phyloP scores from a whole-genome alignment of 805 yeast genomes.

The Wickerhamomyces pijperi region DNA sequence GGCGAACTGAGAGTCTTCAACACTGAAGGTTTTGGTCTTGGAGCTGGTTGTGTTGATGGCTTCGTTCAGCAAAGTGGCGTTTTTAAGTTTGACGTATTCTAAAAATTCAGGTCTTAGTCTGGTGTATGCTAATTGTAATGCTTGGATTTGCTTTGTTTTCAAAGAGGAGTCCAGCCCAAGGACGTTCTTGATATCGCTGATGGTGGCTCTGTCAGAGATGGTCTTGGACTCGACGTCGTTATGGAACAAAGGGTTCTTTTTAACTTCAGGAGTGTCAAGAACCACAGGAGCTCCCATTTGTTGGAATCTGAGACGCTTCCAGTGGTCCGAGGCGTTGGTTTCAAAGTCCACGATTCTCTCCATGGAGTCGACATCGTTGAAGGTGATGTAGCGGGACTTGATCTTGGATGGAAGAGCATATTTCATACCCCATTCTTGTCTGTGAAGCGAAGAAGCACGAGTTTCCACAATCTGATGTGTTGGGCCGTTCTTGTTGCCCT shows the following conservation, averaged over 20 bases:
- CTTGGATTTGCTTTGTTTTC: slow-evolving; percentile 3
- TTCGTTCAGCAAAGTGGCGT: neutral
- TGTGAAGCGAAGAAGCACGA: slow-evolving; percentile 46
- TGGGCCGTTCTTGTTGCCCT: slow-evolving; percentile 27
- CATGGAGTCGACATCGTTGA: slow-evolving; percentile 55
- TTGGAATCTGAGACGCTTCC: slow-evolving; percentile 55
- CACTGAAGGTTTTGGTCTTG: slow-evolving; percentile 17
- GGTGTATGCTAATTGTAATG: slow-evolving; percentile 19
- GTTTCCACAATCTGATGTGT: slow-evolving; percentile 68
- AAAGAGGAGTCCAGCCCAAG: slow-evolving; percentile 1
- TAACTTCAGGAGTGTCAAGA: slow-evolving; percentile 10
- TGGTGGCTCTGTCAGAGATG: neutral
- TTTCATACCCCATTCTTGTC: slow-evolving; percentile 74
- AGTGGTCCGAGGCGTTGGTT: slow-evolving; percentile 44
- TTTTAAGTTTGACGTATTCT: slow-evolving; percentile 28
- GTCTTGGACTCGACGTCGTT: slow-evolving; percentile 1
- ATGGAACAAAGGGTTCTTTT: slow-evolving; percentile 24
- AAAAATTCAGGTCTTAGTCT: slow-evolving; percentile 40
- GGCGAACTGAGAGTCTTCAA: slow-evolving; percentile 20
- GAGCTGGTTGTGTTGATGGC: slow-evolving; percentile 19
- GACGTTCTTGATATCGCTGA: slow-evolving; percentile 16
- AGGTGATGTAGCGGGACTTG: slow-evolving; percentile 47
- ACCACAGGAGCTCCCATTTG: slow-evolving; percentile 39
- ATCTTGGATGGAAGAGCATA: slow-evolving; percentile 53
- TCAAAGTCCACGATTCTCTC: slow-evolving; percentile 66